A percentile compares a stretch with the other conserved stretches of the same genome.
Conservation (phyloP, 2,329 filamentous ascomycete genomes). For the Penicillium sp. region DNA sequence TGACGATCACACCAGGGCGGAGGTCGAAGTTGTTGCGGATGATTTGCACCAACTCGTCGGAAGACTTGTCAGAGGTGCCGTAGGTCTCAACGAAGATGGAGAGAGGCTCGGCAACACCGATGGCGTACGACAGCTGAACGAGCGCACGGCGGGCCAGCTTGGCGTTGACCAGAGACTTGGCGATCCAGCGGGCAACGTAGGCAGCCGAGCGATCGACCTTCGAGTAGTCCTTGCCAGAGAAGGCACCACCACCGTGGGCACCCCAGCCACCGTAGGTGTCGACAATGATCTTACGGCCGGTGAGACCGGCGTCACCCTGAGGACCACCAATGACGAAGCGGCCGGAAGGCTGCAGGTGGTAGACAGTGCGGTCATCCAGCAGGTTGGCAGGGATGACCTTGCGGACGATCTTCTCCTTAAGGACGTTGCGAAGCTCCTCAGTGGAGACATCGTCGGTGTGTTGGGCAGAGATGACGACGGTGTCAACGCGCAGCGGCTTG, state of each 20-base stretch:
- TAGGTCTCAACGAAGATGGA: slow-evolving; percentile 98
- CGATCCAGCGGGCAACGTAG: slow-evolving; percentile 97
- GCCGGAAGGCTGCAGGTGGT: slow-evolving; percentile 98
- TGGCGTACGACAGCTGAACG: slow-evolving; percentile 98
- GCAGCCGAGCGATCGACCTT: slow-evolving; percentile 99
- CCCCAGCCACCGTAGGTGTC: slow-evolving; percentile 99
- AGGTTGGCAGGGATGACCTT: slow-evolving; percentile 88
- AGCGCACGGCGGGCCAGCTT: slow-evolving; percentile 87
- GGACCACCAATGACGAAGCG: slow-evolving; percentile 99
- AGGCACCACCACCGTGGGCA: slow-evolving; percentile 98
- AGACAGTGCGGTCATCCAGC: slow-evolving; percentile 88
- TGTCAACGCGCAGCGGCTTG: slow-evolving; percentile 88
- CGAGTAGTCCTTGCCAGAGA: slow-evolving; percentile 99
- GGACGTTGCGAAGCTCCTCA: slow-evolving; percentile 88
- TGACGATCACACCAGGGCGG: slow-evolving; percentile 96
- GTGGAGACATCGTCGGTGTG: slow-evolving; percentile 85
- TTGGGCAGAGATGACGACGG: slow-evolving; percentile 93
- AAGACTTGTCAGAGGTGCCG: slow-evolving; percentile 85
- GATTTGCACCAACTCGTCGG: slow-evolving; percentile 91
- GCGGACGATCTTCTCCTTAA: slow-evolving; percentile 96
- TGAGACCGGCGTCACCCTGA: slow-evolving; percentile 97
- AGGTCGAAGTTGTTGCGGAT: slow-evolving; percentile 96
- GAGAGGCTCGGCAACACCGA: slow-evolving; percentile 95
- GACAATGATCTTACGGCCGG: slow-evolving; percentile 98
- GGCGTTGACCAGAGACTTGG: slow-evolving; percentile 91